Base-by-base conservation (phyloP, 2,329 filamentous ascomycete genomes). In the Pseudogymnoascus sp. region DNA sequence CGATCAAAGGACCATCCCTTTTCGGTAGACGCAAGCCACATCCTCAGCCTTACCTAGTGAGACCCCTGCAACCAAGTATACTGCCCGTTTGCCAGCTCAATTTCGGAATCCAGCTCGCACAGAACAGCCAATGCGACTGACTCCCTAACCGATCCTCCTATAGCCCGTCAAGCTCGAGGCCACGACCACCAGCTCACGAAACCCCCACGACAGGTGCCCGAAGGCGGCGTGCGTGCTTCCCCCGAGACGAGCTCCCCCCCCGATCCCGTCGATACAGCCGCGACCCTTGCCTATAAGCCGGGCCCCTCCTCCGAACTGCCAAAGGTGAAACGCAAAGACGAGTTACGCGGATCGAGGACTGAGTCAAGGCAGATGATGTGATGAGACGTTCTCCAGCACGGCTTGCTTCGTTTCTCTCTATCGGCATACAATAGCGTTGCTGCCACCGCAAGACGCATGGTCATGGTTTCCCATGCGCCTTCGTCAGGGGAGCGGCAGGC, bases 381-480 rank as follows among this genome's bases (percentile, higher is more conserved):
- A 60, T 41, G 49, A 55, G 49, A 55, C 49, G 49, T 55, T 55
- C 28, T 55, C 49, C 28, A 55, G 49, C 49, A 33, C 49, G 28
- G 49, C 49, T 55, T 55, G 49, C 49, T 55, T 55, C 49, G 49
- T 55, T 55, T 60, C 58, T 60, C 35, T 38, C 14, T 35, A 38
- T 39, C 33, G 58, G 38, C 33, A 60, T 39, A 39, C 58, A 39
- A 41, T 60, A 60, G 58, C 9, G 58, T 38, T 41, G 38, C 58
- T 38, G 58, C 35, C 33, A 60, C 35, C 33, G 25, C 22, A 22
- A 35, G 58, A 60, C 35, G 58, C 38, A 62, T 66, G 65, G 71
- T 66, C 66, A 74, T 74, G 72, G 70, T 71, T 65, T 68, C 70
- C 64, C 66, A 72, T 65, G 63, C 68, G 64, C 68, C 70, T 16